Conservation (phyloP, 2,329 filamentous ascomycete genomes). For the Xylaria sp. region DNA sequence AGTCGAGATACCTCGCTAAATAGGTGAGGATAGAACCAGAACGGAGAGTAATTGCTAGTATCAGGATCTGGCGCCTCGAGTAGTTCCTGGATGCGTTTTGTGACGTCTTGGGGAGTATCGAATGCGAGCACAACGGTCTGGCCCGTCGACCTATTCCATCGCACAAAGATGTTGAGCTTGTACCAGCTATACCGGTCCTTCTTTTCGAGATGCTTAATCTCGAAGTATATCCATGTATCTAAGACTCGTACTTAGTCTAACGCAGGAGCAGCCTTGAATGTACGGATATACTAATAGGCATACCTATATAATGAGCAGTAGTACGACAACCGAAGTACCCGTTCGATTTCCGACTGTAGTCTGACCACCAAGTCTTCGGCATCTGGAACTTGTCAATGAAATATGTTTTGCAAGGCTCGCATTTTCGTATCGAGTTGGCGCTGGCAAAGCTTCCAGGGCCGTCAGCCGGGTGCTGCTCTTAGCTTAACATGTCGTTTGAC, state of each 20-base stretch:
- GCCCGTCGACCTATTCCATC: constrained; percentile 30
- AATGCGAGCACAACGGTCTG: constrained; percentile 43
- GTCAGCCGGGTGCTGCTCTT: constrained; percentile 1
- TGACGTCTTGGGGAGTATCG: constrained; percentile 29
- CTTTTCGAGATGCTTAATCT: constrained; percentile 37
- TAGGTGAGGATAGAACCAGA: constrained; percentile 45
- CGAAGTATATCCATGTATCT: constrained; percentile 45
- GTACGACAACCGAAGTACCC: constrained; percentile 47
- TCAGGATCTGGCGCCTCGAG: not conserved
- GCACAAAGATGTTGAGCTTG: constrained; percentile 44
- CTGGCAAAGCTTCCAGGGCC: constrained; percentile 38
- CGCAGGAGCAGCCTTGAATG: too few relatives aligned
- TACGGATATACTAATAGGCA: constrained; percentile 29
- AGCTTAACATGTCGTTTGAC: not conserved
- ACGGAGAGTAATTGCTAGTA: constrained; percentile 38
- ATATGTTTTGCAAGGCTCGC: constrained; percentile 33
- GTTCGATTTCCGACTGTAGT: constrained; percentile 44
- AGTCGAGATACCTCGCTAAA: constrained; percentile 40
- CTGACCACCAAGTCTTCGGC: constrained; percentile 46
- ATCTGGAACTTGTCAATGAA: constrained; percentile 39
- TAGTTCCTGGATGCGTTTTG: constrained; percentile 2
- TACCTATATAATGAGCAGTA: constrained; percentile 19
- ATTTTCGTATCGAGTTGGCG: constrained; percentile 41
- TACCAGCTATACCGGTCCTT: constrained; percentile 41
- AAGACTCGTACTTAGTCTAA: not conserved